Base-by-base conservation (phyloP, 768 basidiomycete genomes). In the Trametes gibbosa region DNA sequence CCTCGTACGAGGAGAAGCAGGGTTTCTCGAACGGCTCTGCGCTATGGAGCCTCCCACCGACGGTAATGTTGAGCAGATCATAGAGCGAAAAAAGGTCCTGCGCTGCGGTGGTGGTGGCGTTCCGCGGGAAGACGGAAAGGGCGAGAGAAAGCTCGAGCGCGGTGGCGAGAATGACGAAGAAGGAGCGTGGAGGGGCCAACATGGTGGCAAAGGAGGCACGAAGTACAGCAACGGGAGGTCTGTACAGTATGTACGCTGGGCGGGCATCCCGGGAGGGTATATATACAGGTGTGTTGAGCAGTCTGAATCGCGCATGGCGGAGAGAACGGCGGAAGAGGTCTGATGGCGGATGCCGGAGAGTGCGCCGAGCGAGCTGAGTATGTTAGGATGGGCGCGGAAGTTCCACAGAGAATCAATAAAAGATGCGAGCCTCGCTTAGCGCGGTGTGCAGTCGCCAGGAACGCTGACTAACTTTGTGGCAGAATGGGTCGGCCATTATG, bases 1-100 rank as follows among this genome's bases (percentile, higher is more conserved):
- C 71, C 24, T 73, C 63, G 41, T 69, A 69, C 1, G 43, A 40
- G 2, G 70, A 67, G 62, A 76, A 76, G 54, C 75, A 76, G 1
- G 74, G 69, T 2, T 61, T 54, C 16, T 71, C 68, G 42, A 74
- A 63, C 1, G 75, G 76, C 17, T 61, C 48, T 1, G 67, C 65
- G 1, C 61, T 32, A 23, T 66, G 56, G 4, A 77, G 63, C 21
- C 74, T 66, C 16, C 75, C 74, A 5, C 55, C 62, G n/a, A 76
- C 64, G 9, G 72, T 66, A 1, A 40, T 23, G 49, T 73, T 73
- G 37, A 75, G 63, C 9, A 7, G 5, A 19, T 7, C 19, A 13
- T 29, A 53, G 4, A 35, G 35, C 10, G 50, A 49, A 13, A 34
- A 29, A n/a, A 49, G 48, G 5, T 45, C 19, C 43, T 45, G 23